Conservation (phyloP, 768 basidiomycete species). For the Phanerochaete sordida region DNA sequence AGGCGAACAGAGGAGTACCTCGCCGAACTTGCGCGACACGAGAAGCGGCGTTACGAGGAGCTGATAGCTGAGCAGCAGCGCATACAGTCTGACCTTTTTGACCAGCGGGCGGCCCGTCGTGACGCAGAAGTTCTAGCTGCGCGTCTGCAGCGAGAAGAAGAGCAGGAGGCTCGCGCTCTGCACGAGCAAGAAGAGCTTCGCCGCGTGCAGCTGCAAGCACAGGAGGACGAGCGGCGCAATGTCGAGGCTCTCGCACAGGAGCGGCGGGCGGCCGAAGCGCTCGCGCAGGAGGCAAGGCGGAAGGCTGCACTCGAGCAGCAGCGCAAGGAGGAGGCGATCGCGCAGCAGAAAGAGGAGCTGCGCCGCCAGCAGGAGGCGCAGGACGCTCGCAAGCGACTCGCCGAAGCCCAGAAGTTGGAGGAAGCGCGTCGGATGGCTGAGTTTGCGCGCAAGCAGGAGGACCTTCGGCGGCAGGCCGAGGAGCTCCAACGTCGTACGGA, state of each 20-base stretch:
- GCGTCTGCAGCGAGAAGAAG: slow-evolving; percentile 29
- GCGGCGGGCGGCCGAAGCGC: background rate
- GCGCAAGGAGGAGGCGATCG: slow-evolving; percentile 1
- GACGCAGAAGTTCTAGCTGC: slow-evolving; percentile 23
- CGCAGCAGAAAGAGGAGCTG: slow-evolving; percentile 2
- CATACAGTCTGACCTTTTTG: slow-evolving; percentile 4
- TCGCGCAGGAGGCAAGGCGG: background rate
- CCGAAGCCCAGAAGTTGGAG: slow-evolving; percentile 3
- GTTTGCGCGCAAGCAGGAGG: slow-evolving; percentile 31
- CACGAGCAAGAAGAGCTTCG: slow-evolving; percentile 34
- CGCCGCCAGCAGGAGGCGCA: slow-evolving; percentile 16
- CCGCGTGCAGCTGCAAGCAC: slow-evolving; percentile 8
- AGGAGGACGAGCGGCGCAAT: slow-evolving; percentile 29
- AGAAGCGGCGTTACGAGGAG: slow-evolving; percentile 1
- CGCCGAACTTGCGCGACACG: background rate
- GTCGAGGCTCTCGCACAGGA: slow-evolving; percentile 24
- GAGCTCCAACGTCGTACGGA: slow-evolving; percentile 19
- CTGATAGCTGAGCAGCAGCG: slow-evolving; percentile 7
- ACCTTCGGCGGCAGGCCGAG: slow-evolving; percentile 24
- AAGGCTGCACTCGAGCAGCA: slow-evolving; percentile 14
- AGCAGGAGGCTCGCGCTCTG: slow-evolving; percentile 14
- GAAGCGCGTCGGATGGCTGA: slow-evolving; percentile 5
- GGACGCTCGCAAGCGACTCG: slow-evolving; percentile 27
- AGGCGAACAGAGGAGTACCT: slow-evolving; percentile 3
- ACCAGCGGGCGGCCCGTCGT: slow-evolving; percentile 30